Conservation (phyloP, 2,329 filamentous ascomycete species). For the Grosmannia serpens region DNA sequence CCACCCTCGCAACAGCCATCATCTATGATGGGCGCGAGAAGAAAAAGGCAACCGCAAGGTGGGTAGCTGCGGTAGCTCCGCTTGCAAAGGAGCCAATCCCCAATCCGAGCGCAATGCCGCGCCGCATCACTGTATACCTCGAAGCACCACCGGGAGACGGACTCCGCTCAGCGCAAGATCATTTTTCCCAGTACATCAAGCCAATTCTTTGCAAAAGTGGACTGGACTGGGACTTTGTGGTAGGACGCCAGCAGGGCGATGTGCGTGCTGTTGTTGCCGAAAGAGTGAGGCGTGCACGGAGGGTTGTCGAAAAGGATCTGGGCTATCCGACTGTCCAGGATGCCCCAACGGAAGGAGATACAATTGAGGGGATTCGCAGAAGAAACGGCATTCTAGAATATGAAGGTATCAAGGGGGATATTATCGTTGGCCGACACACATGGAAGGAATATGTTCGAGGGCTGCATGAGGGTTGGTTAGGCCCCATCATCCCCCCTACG, state of each 20-base stretch:
- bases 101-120: constrained; percentile 57
- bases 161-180: constrained; percentile 73
- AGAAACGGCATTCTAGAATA: constrained; percentile 59
- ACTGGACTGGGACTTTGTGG: constrained; percentile 91
- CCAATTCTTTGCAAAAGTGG: constrained; percentile 81
- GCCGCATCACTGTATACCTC: constrained; percentile 77
- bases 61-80: constrained; percentile 75
- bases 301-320: constrained; percentile 39
- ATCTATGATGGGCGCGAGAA: constrained; percentile 91
- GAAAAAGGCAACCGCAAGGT: constrained; percentile 72
- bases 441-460: constrained; percentile 98
- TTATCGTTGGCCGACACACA: constrained; percentile 80
- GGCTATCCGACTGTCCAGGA: constrained; percentile 29
- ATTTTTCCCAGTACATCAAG: constrained; percentile 94
- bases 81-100: constrained; percentile 67
- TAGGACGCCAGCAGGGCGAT: constrained; percentile 87
- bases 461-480: constrained; percentile 91
- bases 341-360: constrained; percentile 42
- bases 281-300: constrained; percentile 62
- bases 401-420: constrained; percentile 65
- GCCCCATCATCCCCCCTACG: constrained; percentile 58
- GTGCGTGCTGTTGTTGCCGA: constrained; percentile 79
- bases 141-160: constrained; percentile 80
- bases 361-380: constrained; percentile 52
- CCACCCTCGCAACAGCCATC: constrained; percentile 66